Conservation (phyloP, 768 basidiomycete genomes). For the Gelatoporia subvermispora region DNA sequence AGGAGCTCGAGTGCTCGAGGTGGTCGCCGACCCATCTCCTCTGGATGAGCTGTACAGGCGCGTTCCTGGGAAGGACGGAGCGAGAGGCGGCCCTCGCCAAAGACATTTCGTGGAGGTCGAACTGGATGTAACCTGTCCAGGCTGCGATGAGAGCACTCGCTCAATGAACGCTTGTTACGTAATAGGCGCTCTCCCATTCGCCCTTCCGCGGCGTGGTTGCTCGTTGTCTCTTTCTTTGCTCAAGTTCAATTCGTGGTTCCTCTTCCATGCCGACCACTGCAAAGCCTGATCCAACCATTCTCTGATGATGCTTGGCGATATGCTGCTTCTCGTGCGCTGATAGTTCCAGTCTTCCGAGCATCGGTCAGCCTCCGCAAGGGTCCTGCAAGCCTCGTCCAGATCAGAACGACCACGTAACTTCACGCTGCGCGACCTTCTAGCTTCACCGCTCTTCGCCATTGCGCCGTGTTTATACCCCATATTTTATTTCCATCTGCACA, state of each 20-base stretch:
- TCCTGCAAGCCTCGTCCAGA: background rate
- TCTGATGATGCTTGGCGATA: too few relatives aligned
- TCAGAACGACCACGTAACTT: slow-evolving; percentile 6
- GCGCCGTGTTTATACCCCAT: background rate
- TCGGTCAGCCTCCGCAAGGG: too few relatives aligned
- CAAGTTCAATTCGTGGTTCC: too few relatives aligned
- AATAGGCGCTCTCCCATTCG: background rate
- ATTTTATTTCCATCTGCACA: background rate
- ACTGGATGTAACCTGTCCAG: background rate
- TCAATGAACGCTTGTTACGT: slow-evolving; percentile 6
- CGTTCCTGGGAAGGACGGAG: slow-evolving; percentile 23
- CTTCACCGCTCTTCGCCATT: background rate
- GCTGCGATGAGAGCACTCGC: background rate
- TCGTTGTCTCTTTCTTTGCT: background rate
- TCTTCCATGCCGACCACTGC: too few relatives aligned
- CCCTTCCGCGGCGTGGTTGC: background rate
- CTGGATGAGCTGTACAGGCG: slow-evolving; percentile 21
- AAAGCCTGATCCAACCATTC: too few relatives aligned
- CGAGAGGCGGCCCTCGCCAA: slow-evolving; percentile 33
- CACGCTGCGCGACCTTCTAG: background rate
- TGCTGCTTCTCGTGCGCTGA: too few relatives aligned
- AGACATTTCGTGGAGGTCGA: slow-evolving; percentile 31
- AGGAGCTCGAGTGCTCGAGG: slow-evolving; percentile 30
- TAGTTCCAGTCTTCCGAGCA: background rate
- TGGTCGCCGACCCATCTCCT: slow-evolving; percentile 24